Evolutionary conservation across 2,329 filamentous ascomycete genomes (phyloP).

Genomic region (Colletotrichum orchidophilum): DNA sequence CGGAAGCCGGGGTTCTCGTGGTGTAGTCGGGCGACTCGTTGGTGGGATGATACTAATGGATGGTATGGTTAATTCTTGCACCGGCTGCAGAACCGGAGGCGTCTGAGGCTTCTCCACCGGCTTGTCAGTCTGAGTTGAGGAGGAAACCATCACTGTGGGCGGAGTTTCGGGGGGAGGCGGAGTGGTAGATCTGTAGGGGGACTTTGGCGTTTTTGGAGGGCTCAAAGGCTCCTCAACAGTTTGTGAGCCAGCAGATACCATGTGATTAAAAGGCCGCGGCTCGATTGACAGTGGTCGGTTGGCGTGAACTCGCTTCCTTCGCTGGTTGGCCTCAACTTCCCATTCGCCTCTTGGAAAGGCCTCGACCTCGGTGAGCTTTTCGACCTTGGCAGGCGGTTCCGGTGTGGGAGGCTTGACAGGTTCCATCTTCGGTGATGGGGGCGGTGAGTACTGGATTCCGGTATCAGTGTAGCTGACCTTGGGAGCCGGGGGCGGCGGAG

Average conservation of each 20-base stretch:
- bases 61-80: constrained; percentile 68
- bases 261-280: constrained; percentile 53
- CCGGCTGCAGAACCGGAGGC: constrained; percentile 24
- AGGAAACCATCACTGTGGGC: constrained; percentile 56
- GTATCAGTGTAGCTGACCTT: constrained; percentile 73
- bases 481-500: constrained; percentile 41
- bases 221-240: constrained; percentile 70
- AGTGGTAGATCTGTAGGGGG: constrained; percentile 52
- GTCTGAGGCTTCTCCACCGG: constrained; percentile 35
- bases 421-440: constrained; percentile 71
- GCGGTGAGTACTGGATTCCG: constrained; percentile 86
- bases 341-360: constrained; percentile 56
- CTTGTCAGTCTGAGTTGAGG: constrained; percentile 70
- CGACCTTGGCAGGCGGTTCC: constrained; percentile 49
- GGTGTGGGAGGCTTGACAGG: constrained; percentile 52
- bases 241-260: constrained; percentile 74
- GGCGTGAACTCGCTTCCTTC: constrained; percentile 73
- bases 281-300: constrained; percentile 61
- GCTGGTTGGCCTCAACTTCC: constrained; percentile 74
- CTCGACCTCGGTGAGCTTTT: constrained; percentile 54
- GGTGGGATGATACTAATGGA: constrained; percentile 94
- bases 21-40: constrained; percentile 82
- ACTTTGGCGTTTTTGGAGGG: constrained; percentile 72
- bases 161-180: constrained; percentile 50
- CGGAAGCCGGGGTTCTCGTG: constrained; percentile 77